These are phyloP conservation scores for Blumeria graminis DNA, from an alignment of 2,329 filamentous ascomycete genomes.

Conservation along the genomic window DNA sequence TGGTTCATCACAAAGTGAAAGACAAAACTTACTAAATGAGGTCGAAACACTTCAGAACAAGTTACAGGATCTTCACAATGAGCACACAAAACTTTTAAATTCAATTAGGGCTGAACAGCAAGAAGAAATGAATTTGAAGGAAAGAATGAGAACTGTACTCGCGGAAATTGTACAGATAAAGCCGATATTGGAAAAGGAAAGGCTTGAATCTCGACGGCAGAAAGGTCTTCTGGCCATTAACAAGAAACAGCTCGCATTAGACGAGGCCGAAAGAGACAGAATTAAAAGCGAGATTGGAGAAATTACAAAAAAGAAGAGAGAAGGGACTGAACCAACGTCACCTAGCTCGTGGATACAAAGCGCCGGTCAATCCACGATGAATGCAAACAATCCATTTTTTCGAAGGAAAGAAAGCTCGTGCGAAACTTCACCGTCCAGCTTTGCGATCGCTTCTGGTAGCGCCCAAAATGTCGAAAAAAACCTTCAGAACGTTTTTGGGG, in stretches of 20 bases:
- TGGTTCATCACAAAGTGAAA: conserved; percentile 50
- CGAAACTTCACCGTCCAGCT: conserved; percentile 24
- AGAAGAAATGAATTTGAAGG: conserved; percentile 67
- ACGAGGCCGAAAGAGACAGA: conserved; percentile 72
- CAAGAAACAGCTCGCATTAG: conserved; percentile 86
- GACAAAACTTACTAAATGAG: conserved; percentile 61
- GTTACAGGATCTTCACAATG: conserved; percentile 56
- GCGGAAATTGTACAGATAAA: conserved; percentile 62
- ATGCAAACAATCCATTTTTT: conserved; percentile 89
- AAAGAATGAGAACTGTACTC: conserved; percentile 66
- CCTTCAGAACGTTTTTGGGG: conserved; percentile 74
- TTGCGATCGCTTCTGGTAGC: conserved; percentile 17
- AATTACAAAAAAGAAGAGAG: conserved; percentile 37
- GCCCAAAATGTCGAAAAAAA: conserved; percentile 32
- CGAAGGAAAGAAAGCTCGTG: conserved; percentile 36
- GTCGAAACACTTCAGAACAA: conserved; percentile 61
- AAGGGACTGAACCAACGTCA: conserved; percentile 27
- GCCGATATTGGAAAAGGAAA: conserved; percentile 79
- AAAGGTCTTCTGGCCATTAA: conserved; percentile 95
- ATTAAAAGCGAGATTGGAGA: conserved; percentile 57
- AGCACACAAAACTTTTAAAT: conserved; percentile 52
- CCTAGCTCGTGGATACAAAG: conserved; percentile 18
- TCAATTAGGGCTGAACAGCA: conserved; percentile 68
- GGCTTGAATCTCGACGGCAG: conserved; percentile 76
- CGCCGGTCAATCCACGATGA: conserved; percentile 33